phyloP scores from a whole-genome alignment of 2,329 filamentous ascomycete genomes.

The Lasiodiplodia theobromae region DNA sequence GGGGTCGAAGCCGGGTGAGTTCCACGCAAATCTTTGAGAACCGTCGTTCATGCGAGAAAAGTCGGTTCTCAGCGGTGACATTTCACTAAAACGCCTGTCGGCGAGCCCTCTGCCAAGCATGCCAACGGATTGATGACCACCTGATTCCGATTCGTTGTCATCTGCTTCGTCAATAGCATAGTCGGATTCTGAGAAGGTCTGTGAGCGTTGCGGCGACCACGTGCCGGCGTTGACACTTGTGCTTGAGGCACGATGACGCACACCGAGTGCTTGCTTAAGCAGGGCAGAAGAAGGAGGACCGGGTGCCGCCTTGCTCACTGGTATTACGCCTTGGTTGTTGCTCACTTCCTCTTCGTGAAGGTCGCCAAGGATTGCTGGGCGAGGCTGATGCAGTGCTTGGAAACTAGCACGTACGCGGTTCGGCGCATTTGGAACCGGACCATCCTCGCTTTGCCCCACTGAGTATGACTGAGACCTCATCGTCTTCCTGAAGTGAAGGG shows the following conservation, averaged over 20 bases:
- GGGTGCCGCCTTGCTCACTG: constrained; percentile 26
- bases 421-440: neutral
- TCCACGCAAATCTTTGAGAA: constrained; percentile 66
- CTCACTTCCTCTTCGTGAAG: constrained; percentile 45
- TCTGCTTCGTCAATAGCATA: constrained; percentile 77
- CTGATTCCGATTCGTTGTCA: constrained; percentile 52
- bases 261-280: constrained; percentile 27
- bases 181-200: constrained; percentile 60
- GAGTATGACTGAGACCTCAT: constrained; percentile 97
- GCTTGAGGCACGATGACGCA: constrained; percentile 28
- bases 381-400: constrained; percentile 75
- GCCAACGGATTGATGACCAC: constrained; percentile 2
- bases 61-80: constrained; percentile 42
- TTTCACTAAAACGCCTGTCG: constrained; percentile 38
- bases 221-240: constrained; percentile 32
- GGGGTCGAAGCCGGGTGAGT: constrained; percentile 70
- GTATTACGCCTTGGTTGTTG: constrained; percentile 1
- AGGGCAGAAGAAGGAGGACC: constrained; percentile 21
- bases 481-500: constrained; percentile 64
- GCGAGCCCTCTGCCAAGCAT: constrained; percentile 19
- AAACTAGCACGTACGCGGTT: constrained; percentile 52
- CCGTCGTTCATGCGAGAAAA: constrained; percentile 35
- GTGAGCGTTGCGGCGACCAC: constrained; percentile 32
- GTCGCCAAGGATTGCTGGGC: constrained; percentile 77
- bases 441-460: constrained; percentile 80